Conservation (phyloP, 768 basidiomycete genomes). For the Phanerochaete carnosa region DNA sequence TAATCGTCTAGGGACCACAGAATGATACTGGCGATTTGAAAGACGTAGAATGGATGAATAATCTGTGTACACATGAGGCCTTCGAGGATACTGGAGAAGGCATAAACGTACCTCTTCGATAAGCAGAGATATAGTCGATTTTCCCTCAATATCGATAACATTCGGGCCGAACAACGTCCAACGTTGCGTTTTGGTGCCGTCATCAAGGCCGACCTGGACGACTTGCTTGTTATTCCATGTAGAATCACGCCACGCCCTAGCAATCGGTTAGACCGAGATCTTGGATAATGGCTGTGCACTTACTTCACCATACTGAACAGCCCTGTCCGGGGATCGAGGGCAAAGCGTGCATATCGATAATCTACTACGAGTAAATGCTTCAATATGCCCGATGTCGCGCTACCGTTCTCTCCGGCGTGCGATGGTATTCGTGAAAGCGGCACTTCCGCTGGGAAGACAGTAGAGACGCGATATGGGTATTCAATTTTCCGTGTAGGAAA, state of each 20-base stretch:
- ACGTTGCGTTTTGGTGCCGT: slow-evolving; percentile 58
- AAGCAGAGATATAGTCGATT: slow-evolving; percentile 72
- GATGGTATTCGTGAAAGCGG: slow-evolving; percentile 13
- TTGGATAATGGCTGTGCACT: slow-evolving; percentile 16
- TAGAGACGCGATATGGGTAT: slow-evolving; percentile 78
- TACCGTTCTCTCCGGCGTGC: slow-evolving; percentile 25
- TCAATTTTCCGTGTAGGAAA: slow-evolving; percentile 64
- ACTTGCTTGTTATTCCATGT: slow-evolving; percentile 59
- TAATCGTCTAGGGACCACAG: slow-evolving; percentile 96
- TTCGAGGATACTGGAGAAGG: background rate
- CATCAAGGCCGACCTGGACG: slow-evolving; percentile 63
- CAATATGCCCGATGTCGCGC: slow-evolving; percentile 37
- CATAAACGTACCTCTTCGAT: slow-evolving; percentile 74
- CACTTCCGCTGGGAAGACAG: slow-evolving; percentile 58
- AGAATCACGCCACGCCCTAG: slow-evolving; percentile 88
- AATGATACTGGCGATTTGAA: slow-evolving; percentile 92
- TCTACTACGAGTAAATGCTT: slow-evolving; percentile 68
- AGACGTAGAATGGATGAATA: slow-evolving; percentile 97
- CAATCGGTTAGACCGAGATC: background rate
- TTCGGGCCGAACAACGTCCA: slow-evolving; percentile 78
- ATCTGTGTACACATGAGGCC: slow-evolving; percentile 43
- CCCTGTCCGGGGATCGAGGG: slow-evolving; percentile 79
- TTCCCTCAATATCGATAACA: slow-evolving; percentile 86
- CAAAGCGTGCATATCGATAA: slow-evolving; percentile 91
- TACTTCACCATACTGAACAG: slow-evolving; percentile 81